Conservation (phyloP, 345 rosid species). For the Eucalyptus fibrosa region DNA sequence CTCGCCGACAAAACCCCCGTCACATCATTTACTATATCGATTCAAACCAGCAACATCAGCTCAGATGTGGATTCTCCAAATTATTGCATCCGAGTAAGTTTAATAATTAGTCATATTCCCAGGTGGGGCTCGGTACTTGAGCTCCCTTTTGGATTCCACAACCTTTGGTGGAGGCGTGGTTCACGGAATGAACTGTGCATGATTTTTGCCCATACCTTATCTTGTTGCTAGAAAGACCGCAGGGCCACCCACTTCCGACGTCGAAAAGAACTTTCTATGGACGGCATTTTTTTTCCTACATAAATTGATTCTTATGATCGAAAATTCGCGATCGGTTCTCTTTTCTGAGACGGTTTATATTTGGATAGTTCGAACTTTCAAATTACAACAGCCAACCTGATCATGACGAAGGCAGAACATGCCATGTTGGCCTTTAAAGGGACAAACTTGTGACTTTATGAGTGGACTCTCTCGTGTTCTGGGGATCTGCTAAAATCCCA, state of each 20-base stretch:
- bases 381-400: neutral
- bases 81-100: neutral
- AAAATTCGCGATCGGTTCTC: neutral
- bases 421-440: neutral
- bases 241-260: neutral
- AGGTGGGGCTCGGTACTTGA: neutral
- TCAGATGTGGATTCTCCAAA: neutral
- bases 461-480: neutral
- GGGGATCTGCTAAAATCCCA: neutral
- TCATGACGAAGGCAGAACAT: neutral
- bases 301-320: neutral
- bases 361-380: neutral
- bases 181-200: neutral
- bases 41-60: neutral
- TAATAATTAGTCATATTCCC: neutral
- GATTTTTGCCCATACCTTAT: neutral
- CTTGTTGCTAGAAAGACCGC: neutral
- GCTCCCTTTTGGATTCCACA: neutral
- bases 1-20: neutral
- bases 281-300: neutral
- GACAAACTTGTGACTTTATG: neutral
- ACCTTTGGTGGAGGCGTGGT: neutral
- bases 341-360: neutral
- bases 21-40: neutral
- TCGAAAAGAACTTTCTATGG: neutral